Evolutionary conservation across 2,329 filamentous ascomycete genomes (phyloP).

Genomic region (Elsinoe necatrix): DNA sequence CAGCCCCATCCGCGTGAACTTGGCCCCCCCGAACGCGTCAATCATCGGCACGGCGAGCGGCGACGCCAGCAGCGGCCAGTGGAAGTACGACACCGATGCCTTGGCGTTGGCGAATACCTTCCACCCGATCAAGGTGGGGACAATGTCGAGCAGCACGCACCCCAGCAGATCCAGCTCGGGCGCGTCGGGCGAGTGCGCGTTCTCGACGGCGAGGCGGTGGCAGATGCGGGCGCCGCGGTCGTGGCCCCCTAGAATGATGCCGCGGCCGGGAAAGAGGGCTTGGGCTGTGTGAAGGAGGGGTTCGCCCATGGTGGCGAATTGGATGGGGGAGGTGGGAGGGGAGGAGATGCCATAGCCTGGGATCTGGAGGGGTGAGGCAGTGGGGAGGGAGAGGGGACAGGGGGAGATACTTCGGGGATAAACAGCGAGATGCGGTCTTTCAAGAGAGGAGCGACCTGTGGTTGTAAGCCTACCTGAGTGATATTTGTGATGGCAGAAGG

Average conservation of each 20-base stretch:
- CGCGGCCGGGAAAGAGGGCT: slow-evolving; percentile 27
- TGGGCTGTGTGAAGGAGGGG: slow-evolving; percentile 36
- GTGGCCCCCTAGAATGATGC: slow-evolving; percentile 41
- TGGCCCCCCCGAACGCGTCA: slow-evolving; percentile 34
- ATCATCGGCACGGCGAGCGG: slow-evolving; percentile 39
- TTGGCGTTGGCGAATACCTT: slow-evolving; percentile 32
- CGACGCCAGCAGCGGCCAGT: slow-evolving; percentile 46
- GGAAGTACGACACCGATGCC: slow-evolving; percentile 36
- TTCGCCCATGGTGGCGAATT: slow-evolving; percentile 32
- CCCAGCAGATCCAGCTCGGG: slow-evolving; percentile 29
- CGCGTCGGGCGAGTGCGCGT: slow-evolving; percentile 21
- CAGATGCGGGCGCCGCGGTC: slow-evolving; percentile 44
- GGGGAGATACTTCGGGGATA: slow-evolving; percentile 31
- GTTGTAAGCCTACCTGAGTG: background rate
- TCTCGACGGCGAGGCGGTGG: slow-evolving; percentile 42
- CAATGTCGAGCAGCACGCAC: slow-evolving; percentile 41
- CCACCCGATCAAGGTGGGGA: slow-evolving; percentile 43
- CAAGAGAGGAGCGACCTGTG: slow-evolving; percentile 32
- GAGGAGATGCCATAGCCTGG: slow-evolving; percentile 41
- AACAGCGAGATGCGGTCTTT: slow-evolving; percentile 37
- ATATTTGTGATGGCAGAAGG: background rate
- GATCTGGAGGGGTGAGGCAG: slow-evolving; percentile 23
- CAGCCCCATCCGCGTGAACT: slow-evolving; percentile 32
- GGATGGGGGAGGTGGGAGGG: slow-evolving; percentile 25
- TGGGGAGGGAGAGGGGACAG: background rate